Evolutionary conservation across 768 basidiomycete genomes (phyloP), one percentile per base, ranked within the genome.

Genomic region (Trametes cingulata): DNA sequence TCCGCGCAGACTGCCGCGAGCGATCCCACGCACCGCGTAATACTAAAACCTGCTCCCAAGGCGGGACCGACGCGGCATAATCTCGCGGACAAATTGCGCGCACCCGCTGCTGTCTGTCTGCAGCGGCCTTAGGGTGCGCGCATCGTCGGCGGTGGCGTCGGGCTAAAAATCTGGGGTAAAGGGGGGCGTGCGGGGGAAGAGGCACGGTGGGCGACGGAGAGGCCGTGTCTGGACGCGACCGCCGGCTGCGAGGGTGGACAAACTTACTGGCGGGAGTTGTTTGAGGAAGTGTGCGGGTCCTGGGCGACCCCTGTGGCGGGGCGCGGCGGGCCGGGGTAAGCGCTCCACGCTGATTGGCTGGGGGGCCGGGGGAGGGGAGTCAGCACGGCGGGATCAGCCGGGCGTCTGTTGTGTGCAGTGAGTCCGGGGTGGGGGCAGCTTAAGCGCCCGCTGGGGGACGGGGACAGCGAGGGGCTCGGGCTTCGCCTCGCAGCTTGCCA

Each of bases 31-130:
- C 43, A 8, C n/a, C 10, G 43, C n/a, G 33, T 10, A 19, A 36
- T 46, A 17, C 29, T 33, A n/a, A 39, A 37, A 25, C 41, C 19
- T 24, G 2, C 9, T 25, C 43, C 58, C 52, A 60, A 53, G 42
- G 49, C 59, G 59, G 59, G 59, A 36, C 59, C 59, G 58, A 60
- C 35, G n/a, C 41, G 56, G 43, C 20, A 33, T 39, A n/a, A 27
- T 25, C 19, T 9, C 37, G 12, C 19, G 39, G 48, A 17, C 39
- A 40, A 43, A 35, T 55, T 33, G 29, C 29, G 6, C 29, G 29
- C 29, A 10, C 6, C 19, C 17, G 51, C 17, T 10, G 4, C 22
- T 49, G 48, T 29, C 7, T 17, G 17, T 35, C n/a, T n/a, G n/a
- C n/a, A n/a, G 39, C 36, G 51, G 37, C 20, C 22, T 15, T 39